Percentiles rank a stretch among this genome's conserved stretches.
Evolutionary conservation across 2,329 filamentous ascomycete genomes (phyloP).

Genomic region (Trichoderma oligosporum): DNA sequence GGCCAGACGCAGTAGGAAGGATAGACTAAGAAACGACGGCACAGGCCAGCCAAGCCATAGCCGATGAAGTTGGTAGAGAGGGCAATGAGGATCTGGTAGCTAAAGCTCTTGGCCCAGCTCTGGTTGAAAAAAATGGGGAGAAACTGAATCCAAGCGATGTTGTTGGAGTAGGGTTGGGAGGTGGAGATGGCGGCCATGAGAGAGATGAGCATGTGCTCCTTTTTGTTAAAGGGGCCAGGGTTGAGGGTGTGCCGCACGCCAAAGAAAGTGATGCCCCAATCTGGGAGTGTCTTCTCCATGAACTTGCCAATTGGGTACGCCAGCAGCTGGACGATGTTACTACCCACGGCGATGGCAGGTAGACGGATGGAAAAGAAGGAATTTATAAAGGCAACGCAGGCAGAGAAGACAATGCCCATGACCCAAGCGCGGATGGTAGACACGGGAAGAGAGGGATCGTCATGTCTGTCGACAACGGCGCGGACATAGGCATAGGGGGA

Average conservation of each 20-base stretch:
- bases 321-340: conserved; percentile 53
- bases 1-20: conserved; percentile 54
- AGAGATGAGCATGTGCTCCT: conserved; percentile 55
- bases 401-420: conserved; percentile 46
- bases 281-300: conserved; percentile 44
- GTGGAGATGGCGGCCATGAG: conserved; percentile 53
- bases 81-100: conserved; percentile 49
- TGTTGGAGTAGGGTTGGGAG: conserved; percentile 46
- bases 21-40: conserved; percentile 49
- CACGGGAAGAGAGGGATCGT: conserved; percentile 45
- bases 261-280: conserved; percentile 41
- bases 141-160: conserved; percentile 48
- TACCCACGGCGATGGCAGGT: conserved; percentile 46
- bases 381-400: conserved; percentile 46
- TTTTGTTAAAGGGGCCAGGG: conserved; percentile 51
- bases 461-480: conserved; percentile 53
- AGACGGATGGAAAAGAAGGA: conserved; percentile 53
- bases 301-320: conserved; percentile 48
- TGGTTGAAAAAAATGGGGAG: conserved; percentile 51
- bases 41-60: conserved; percentile 51
- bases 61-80: conserved; percentile 53
- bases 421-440: conserved; percentile 51
- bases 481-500: conserved; percentile 55
- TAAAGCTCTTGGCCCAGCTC: conserved; percentile 43
- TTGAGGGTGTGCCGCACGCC: conserved; percentile 43